These are phyloP conservation scores for Pleoardoris graminearum DNA, from an alignment of 2,329 filamentous ascomycete species.

Conservation along the genomic window DNA sequence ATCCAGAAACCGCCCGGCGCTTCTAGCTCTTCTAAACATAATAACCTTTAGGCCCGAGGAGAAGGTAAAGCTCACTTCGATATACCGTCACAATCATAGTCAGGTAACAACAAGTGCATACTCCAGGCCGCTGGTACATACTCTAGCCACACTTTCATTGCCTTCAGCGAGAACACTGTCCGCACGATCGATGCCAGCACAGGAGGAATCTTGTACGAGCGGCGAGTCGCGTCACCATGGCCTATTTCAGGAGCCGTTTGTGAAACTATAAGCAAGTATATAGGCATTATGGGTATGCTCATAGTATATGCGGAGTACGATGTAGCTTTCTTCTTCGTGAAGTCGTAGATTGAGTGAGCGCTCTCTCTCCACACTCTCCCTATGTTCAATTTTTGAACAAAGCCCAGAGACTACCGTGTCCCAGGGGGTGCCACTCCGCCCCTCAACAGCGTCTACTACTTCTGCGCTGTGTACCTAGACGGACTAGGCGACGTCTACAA, in stretches of 20 bases:
- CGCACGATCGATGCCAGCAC: slow-evolving; percentile 25
- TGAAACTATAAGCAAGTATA: slow-evolving; percentile 15
- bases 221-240: slow-evolving; percentile 21
- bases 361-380: neutral
- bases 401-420: slow-evolving; percentile 23
- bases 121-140: slow-evolving; percentile 54
- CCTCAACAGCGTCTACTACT: slow-evolving; percentile 47
- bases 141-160: slow-evolving; percentile 36
- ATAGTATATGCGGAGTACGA: slow-evolving; percentile 27
- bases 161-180: slow-evolving; percentile 23
- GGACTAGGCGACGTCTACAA: slow-evolving; percentile 45
- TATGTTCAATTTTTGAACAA: neutral
- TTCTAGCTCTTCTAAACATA: slow-evolving; percentile 48
- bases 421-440: slow-evolving; percentile 33
- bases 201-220: slow-evolving; percentile 17
- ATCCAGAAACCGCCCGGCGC: slow-evolving; percentile 43
- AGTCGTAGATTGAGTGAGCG: slow-evolving; percentile 30
- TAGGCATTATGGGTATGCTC: slow-evolving; percentile 28
- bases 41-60: slow-evolving; percentile 39
- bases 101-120: slow-evolving; percentile 39
- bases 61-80: slow-evolving; percentile 21
- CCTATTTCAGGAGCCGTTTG: slow-evolving; percentile 18
- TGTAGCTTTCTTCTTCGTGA: slow-evolving; percentile 34
- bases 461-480: slow-evolving; percentile 48
- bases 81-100: neutral